phyloP scores from a whole-genome alignment of 495 filamentous ascomycete genomes.

The Trichoderma asperelloides region DNA sequence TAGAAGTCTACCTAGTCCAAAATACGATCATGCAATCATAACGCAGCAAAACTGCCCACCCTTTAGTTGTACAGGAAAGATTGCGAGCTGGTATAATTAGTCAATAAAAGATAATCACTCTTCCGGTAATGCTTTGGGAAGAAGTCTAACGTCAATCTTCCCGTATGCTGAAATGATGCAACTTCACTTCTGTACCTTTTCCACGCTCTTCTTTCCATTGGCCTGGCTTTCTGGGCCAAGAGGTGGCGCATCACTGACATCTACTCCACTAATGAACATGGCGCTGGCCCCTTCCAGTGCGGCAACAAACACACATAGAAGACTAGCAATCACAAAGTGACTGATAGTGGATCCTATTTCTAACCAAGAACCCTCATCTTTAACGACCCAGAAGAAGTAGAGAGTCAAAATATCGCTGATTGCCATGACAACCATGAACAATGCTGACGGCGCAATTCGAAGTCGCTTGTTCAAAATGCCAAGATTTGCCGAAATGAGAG shows the following conservation, averaged over 20 bases:
- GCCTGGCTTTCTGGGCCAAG: neutral
- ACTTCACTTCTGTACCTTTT: neutral
- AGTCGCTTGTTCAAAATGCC: conserved; percentile 85
- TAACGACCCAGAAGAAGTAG: conserved; percentile 96
- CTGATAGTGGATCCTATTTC: conserved; percentile 96
- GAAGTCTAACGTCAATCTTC: no score
- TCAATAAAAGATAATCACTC: no score
- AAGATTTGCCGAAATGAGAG: conserved; percentile 83
- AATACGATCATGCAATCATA: neutral
- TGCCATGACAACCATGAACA: conserved; percentile 94
- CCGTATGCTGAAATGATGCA: neutral
- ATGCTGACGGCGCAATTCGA: conserved; percentile 68
- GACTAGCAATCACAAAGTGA: conserved; percentile 86
- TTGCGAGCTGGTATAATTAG: no score
- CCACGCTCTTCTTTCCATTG: neutral
- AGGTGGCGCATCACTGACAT: conserved; percentile 42
- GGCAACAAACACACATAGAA: conserved; percentile 85
- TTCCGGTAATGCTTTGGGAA: no score
- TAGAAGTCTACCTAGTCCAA: neutral
- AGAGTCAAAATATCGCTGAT: conserved; percentile 87
- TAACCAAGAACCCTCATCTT: conserved; percentile 92
- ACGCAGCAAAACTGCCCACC: neutral
- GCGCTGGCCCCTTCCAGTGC: conserved; percentile 79
- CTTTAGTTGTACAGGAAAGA: no score
- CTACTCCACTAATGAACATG: conserved; percentile 71